phyloP scores from a whole-genome alignment of 768 basidiomycete species.

The Flagelloscypha sp. region DNA sequence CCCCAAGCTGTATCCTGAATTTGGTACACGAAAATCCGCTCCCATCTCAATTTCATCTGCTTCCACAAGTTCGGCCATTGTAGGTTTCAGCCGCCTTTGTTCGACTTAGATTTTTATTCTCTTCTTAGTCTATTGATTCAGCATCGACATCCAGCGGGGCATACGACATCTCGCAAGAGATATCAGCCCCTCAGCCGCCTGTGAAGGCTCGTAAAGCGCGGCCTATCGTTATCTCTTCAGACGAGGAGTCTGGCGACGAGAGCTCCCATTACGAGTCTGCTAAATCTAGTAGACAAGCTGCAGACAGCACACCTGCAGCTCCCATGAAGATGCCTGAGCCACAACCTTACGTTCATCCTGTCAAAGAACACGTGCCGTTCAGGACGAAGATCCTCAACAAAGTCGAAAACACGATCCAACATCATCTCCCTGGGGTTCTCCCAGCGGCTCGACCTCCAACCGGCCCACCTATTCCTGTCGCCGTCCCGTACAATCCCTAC shows the following conservation, averaged over 20 bases:
- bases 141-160: neutral
- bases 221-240: slow-evolving; percentile 23
- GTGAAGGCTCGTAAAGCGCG: slow-evolving; percentile 5
- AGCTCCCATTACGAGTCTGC: too few species aligned
- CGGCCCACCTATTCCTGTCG: slow-evolving; percentile 16
- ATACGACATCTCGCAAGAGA: too few species aligned
- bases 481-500: slow-evolving; percentile 21
- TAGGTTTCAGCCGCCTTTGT: neutral
- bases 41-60: slow-evolving; percentile 7
- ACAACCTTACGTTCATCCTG: neutral
- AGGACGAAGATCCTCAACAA: slow-evolving; percentile 8
- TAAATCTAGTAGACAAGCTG: too few species aligned
- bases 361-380: slow-evolving; percentile 6
- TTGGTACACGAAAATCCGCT: neutral
- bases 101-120: slow-evolving; percentile 3
- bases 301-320: slow-evolving; percentile 3
- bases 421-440: slow-evolving; percentile 2
- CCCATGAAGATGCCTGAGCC: neutral
- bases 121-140: slow-evolving; percentile 7
- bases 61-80: slow-evolving; percentile 5
- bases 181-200: too few species aligned
- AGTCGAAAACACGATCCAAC: slow-evolving; percentile 6
- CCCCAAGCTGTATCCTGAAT: slow-evolving; percentile 7
- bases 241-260: slow-evolving; percentile 17
- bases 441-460: slow-evolving; percentile 1